Percentiles rank a stretch among this genome's conserved stretches.
Evolutionary conservation across 495 filamentous ascomycete genomes (phyloP).

Genomic region (Hypoxylon perforatum): DNA sequence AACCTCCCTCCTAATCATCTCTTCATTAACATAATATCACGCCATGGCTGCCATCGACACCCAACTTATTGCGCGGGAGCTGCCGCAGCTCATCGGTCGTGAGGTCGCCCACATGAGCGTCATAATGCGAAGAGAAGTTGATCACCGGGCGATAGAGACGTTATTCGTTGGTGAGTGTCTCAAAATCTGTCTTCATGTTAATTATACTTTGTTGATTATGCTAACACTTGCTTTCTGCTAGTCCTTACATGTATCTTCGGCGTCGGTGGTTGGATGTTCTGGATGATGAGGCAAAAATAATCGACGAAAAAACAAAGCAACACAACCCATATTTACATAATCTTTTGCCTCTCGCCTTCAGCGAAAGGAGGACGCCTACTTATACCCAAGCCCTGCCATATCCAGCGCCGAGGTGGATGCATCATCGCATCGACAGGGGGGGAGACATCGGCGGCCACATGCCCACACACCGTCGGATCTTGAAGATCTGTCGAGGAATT

Average conservation of each 20-base stretch:
- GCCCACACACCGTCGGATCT: neutral
- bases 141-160: slow-evolving; percentile 38
- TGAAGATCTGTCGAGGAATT: neutral
- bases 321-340: neutral
- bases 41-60: slow-evolving; percentile 34
- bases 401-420: neutral
- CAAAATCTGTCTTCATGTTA: neutral
- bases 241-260: slow-evolving; percentile 40
- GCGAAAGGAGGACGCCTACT: neutral
- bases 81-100: slow-evolving; percentile 37
- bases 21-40: neutral
- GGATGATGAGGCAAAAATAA: slow-evolving; percentile 43
- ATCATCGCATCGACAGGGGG: neutral
- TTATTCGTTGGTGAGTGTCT: slow-evolving; percentile 34
- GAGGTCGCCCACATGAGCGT: slow-evolving; percentile 36
- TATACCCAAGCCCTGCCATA: neutral
- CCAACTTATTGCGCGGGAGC: slow-evolving; percentile 31
- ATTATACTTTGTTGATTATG: neutral
- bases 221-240: slow-evolving; percentile 8
- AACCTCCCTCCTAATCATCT: neutral
- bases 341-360: neutral
- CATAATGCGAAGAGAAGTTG: slow-evolving; percentile 35
- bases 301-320: neutral
- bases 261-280: slow-evolving; percentile 41
- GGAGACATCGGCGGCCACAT: neutral